Conservation (phyloP, 2,329 filamentous ascomycete species). For the Alternaria tenuissima region DNA sequence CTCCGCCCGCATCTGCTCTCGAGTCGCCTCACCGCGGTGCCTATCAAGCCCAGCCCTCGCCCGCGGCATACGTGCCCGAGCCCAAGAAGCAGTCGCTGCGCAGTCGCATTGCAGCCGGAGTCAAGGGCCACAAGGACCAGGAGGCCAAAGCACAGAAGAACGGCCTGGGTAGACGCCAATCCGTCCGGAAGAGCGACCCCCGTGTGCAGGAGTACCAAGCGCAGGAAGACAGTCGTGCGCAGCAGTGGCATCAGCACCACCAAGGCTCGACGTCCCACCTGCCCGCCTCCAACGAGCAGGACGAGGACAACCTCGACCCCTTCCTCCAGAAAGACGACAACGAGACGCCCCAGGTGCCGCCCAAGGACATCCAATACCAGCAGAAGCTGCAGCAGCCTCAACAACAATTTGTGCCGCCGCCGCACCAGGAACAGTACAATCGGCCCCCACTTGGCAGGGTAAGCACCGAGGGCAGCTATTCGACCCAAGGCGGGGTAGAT, state of each 20-base stretch:
- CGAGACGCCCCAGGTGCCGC: conserved; percentile 44
- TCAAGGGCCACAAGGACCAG: conserved; percentile 45
- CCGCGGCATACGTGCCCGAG: conserved; percentile 26
- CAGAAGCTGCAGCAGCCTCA: conserved; percentile 32
- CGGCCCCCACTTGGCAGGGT: conserved; percentile 51
- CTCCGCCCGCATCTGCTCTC: conserved; percentile 33
- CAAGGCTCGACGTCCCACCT: conserved; percentile 46
- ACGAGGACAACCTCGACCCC: conserved; percentile 50
- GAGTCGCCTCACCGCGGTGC: conserved; percentile 35
- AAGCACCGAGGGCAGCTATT: conserved; percentile 51
- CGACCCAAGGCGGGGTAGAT: conserved; percentile 50
- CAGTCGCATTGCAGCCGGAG: conserved; percentile 42
- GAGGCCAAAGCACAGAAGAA: conserved; percentile 43
- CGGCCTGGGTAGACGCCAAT: conserved; percentile 44
- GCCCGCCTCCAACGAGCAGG: conserved; percentile 48
- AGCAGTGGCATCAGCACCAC: conserved; percentile 39
- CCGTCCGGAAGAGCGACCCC: conserved; percentile 48
- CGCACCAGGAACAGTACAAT: conserved; percentile 44
- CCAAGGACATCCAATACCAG: conserved; percentile 47
- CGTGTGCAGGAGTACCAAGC: conserved; percentile 38
- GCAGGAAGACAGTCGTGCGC: conserved; percentile 35
- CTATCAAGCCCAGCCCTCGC: conserved; percentile 33
- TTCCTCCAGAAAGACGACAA: conserved; percentile 47
- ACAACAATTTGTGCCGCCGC: conserved; percentile 39
- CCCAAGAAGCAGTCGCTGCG: conserved; percentile 45